Evolutionary conservation across 2,329 filamentous ascomycete genomes (phyloP).

Genomic region (Aspergillus sp.): DNA sequence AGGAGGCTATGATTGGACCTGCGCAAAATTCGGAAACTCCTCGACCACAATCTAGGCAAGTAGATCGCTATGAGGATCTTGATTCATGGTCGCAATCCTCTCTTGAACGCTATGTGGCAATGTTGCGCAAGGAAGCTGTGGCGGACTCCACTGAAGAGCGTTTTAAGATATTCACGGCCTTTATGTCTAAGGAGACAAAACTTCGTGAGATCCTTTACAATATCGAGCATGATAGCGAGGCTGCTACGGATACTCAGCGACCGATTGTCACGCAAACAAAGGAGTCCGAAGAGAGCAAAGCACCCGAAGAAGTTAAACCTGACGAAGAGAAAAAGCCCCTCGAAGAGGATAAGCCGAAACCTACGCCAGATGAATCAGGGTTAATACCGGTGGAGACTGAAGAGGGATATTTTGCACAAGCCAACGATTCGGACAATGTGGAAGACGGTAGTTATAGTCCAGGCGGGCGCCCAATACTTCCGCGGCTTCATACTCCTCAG

Average conservation of each 20-base stretch:
- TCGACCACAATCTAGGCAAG: constrained; percentile 21
- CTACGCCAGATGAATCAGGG: constrained; percentile 29
- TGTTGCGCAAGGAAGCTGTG: constrained; percentile 54
- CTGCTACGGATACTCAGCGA: constrained; percentile 15
- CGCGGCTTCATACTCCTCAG: constrained; percentile 23
- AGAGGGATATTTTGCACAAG: constrained; percentile 9
- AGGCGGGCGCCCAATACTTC: constrained; percentile 52
- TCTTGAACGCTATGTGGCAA: constrained; percentile 54
- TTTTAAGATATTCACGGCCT: constrained; percentile 54
- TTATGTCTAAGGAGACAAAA: constrained; percentile 49
- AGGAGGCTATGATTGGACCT: background rate
- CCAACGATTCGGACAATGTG: constrained; percentile 14
- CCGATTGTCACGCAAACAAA: constrained; percentile 8
- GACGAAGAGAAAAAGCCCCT: background rate
- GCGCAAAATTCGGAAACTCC: constrained; percentile 6
- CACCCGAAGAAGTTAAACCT: too few relatives aligned
- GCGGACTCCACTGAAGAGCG: constrained; percentile 52
- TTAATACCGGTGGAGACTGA: constrained; percentile 36
- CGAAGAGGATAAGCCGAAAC: constrained; percentile 6
- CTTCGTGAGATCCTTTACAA: constrained; percentile 51
- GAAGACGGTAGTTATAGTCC: constrained; percentile 50
- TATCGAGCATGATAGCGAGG: constrained; percentile 43
- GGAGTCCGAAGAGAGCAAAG: constrained; percentile 6
- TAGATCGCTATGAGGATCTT: constrained; percentile 53
- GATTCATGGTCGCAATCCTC: constrained; percentile 59